A percentile compares a stretch with the other conserved stretches of the same genome.
These are phyloP conservation scores for Diaporthe capsici DNA, from an alignment of 2,329 filamentous ascomycete species.

Conservation along the genomic window DNA sequence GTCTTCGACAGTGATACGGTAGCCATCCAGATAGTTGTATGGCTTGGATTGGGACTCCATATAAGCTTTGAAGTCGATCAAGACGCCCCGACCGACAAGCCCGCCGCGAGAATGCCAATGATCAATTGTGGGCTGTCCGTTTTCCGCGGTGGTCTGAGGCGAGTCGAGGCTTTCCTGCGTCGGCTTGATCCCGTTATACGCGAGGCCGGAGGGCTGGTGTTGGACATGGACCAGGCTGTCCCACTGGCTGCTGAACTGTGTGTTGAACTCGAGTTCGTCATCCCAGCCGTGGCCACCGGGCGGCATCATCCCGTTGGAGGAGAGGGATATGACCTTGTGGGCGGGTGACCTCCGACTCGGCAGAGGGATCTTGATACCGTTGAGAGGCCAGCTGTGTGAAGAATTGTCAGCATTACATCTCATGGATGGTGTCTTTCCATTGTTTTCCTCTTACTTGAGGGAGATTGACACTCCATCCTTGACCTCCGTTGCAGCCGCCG, in stretches of 20 bases:
- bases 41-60: conserved; percentile 26
- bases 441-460: conserved; percentile 58
- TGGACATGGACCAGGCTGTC: conserved; percentile 65
- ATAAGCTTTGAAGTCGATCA: conserved; percentile 56
- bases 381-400: conserved; percentile 58
- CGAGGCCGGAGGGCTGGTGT: conserved; percentile 57
- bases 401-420: background rate
- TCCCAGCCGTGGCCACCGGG: conserved; percentile 55
- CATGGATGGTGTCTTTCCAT: no score
- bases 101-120: conserved; percentile 48
- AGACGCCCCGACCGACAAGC: conserved; percentile 62
- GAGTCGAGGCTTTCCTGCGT: conserved; percentile 51
- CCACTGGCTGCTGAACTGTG: conserved; percentile 69
- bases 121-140: conserved; percentile 57
- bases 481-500: conserved; percentile 58
- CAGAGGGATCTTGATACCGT: conserved; percentile 55
- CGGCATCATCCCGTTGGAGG: conserved; percentile 48
- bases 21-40: conserved; percentile 33
- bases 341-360: conserved; percentile 52
- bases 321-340: conserved; percentile 55
- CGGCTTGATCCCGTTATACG: conserved; percentile 65
- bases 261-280: conserved; percentile 69
- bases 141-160: conserved; percentile 46
- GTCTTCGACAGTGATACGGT: conserved; percentile 43
- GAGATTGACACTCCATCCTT: conserved; percentile 65